Evolutionary conservation across 1,284 basidiomycete genomes (phyloP).

Genomic region (Moesziomyces sp.): DNA sequence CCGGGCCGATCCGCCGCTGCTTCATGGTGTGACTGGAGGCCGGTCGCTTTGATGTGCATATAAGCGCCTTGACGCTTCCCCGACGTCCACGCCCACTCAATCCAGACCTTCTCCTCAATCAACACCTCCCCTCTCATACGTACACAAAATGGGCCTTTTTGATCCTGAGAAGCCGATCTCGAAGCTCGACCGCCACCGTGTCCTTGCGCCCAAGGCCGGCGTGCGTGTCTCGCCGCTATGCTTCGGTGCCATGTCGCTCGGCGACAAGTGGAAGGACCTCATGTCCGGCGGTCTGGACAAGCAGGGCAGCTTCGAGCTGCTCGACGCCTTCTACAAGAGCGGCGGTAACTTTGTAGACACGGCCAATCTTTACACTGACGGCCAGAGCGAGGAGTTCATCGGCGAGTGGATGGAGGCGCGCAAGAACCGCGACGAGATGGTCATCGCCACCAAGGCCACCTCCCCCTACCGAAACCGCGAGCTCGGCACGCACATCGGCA

Average conservation of each 20-base stretch:
- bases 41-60: too few species aligned
- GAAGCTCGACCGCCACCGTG: constrained; percentile 67
- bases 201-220: constrained; percentile 70
- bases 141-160: constrained; percentile 32
- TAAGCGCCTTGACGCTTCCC: too few species aligned
- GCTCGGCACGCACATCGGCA: constrained; percentile 47
- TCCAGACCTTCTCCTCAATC: too few species aligned
- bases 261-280: constrained; percentile 69
- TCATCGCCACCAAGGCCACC: constrained; percentile 73
- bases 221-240: constrained; percentile 71
- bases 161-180: constrained; percentile 42
- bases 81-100: too few species aligned
- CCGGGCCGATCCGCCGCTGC: too few species aligned
- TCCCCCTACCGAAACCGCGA: constrained; percentile 58
- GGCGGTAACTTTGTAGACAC: constrained; percentile 74
- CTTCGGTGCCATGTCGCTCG: constrained; percentile 72
- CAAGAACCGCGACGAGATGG: constrained; percentile 72
- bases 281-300: constrained; percentile 44
- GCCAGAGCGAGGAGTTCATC: constrained; percentile 72
- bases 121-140: background rate
- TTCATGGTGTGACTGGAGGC: too few species aligned
- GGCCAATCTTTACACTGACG: constrained; percentile 72
- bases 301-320: constrained; percentile 41
- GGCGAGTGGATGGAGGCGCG: constrained; percentile 74
- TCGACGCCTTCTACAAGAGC: constrained; percentile 48